phyloP scores from a whole-genome alignment of 2,329 filamentous ascomycete genomes.

The Aspergillus alliaceus region DNA sequence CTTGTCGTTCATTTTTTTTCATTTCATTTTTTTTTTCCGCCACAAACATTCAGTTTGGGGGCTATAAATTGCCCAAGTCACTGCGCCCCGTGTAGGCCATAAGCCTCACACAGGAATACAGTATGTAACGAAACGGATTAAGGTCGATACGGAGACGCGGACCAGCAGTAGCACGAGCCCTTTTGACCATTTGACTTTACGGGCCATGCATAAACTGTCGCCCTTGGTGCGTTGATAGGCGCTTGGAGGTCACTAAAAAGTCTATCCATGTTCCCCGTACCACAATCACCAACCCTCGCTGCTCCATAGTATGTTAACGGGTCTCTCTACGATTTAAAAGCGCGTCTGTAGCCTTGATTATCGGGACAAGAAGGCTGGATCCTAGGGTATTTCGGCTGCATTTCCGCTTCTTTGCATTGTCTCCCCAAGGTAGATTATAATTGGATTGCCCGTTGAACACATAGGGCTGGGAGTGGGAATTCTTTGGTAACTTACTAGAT shows the following conservation, averaged over 20 bases:
- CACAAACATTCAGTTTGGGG: background rate
- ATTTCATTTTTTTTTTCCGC: background rate
- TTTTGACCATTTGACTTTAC: background rate
- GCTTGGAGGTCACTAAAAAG: background rate
- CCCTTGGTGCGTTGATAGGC: background rate
- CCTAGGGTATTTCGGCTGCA: background rate
- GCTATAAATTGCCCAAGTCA: background rate
- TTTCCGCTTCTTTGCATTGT: background rate
- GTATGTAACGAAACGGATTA: background rate
- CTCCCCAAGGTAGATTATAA: background rate
- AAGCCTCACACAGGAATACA: background rate
- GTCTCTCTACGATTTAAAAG: background rate
- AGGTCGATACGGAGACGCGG: background rate
- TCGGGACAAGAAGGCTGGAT: background rate
- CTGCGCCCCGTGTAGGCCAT: background rate
- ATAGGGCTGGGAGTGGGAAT: background rate
- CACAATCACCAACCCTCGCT: background rate
- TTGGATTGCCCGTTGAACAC: background rate
- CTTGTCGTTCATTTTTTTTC: background rate
- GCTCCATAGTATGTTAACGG: background rate
- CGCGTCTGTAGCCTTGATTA: background rate
- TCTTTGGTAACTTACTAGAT: background rate
- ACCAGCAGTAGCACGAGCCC: background rate
- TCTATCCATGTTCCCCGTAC: constrained; percentile 1
- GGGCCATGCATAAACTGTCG: background rate